Percentiles rank a stretch among this genome's conserved stretches.
Conservation (phyloP, 2,329 filamentous ascomycete genomes). For the Colletotrichum aenigma region DNA sequence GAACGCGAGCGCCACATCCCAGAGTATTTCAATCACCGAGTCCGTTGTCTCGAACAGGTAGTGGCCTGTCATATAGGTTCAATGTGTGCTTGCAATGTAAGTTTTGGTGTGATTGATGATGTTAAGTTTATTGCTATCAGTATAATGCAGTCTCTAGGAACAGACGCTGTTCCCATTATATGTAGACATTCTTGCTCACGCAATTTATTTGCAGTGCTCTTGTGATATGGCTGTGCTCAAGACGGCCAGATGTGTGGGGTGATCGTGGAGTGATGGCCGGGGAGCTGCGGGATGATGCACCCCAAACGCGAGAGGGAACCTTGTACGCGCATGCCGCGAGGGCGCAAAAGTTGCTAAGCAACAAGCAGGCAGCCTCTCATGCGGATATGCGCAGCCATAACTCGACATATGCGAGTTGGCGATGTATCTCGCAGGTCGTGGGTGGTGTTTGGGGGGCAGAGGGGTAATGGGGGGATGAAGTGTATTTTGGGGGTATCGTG, state of each 20-base stretch:
- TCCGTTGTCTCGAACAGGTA: conserved; percentile 33
- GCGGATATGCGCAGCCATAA: not conserved
- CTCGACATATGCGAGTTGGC: not conserved
- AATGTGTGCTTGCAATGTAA: not conserved
- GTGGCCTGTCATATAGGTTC: not conserved
- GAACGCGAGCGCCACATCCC: conserved; percentile 38
- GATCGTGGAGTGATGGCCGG: conserved; percentile 7
- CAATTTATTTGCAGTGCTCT: not conserved
- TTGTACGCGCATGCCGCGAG: not conserved
- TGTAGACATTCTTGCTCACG: not conserved
- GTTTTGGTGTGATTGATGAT: not conserved
- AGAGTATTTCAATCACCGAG: conserved; percentile 39
- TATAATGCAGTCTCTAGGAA: not conserved
- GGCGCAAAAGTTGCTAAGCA: not conserved
- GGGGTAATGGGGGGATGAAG: not conserved
- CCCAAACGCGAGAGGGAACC: not conserved
- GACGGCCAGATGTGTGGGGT: conserved; percentile 1
- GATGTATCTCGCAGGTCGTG: not conserved
- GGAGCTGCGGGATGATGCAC: not conserved
- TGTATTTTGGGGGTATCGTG: conserved; percentile 23
- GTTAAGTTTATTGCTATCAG: not conserved
- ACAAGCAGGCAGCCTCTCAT: not conserved
- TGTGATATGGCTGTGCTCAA: not conserved
- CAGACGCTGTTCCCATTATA: not conserved
- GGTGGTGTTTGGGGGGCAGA: not conserved